Percentiles rank a stretch among this genome's conserved stretches.
phyloP scores from a whole-genome alignment of 345 rosid species.

The Mallotus nudiflorus region DNA sequence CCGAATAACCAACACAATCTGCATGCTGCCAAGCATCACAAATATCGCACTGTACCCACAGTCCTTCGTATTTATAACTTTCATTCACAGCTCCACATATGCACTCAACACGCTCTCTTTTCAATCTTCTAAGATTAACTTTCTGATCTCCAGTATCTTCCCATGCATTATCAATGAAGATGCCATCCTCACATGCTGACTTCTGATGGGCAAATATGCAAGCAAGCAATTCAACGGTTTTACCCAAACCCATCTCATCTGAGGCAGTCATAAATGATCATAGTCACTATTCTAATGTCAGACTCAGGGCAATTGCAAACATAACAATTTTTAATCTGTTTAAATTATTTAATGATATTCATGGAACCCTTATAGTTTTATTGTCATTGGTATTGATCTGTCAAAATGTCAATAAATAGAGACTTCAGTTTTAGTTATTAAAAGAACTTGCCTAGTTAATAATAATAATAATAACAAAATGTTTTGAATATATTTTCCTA shows the following conservation, averaged over 20 bases:
- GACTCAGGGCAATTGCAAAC: neutral
- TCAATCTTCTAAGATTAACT: constrained; percentile 56
- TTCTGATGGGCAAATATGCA: constrained; percentile 74
- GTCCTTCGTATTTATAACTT: constrained; percentile 67
- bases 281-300: neutral
- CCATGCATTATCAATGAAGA: constrained; percentile 21
- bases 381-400: neutral
- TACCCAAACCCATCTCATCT: constrained; percentile 99
- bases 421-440: neutral
- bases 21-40: constrained; percentile 99
- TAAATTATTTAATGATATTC: neutral
- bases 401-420: neutral
- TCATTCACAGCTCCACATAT: constrained; percentile 94
- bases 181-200: constrained; percentile 43
- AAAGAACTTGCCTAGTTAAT: too few species aligned
- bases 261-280: constrained; percentile 35
- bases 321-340: neutral
- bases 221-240: constrained; percentile 95
- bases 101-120: constrained; percentile 92
- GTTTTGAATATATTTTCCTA: constrained; percentile 21
- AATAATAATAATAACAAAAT: too few species aligned
- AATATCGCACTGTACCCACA: constrained; percentile 94
- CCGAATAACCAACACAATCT: constrained; percentile 90
- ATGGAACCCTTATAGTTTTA: neutral
- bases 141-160: constrained; percentile 38